phyloP scores from a whole-genome alignment of 352 stramenopile genomes.

The Phytophthora multivora region DNA sequence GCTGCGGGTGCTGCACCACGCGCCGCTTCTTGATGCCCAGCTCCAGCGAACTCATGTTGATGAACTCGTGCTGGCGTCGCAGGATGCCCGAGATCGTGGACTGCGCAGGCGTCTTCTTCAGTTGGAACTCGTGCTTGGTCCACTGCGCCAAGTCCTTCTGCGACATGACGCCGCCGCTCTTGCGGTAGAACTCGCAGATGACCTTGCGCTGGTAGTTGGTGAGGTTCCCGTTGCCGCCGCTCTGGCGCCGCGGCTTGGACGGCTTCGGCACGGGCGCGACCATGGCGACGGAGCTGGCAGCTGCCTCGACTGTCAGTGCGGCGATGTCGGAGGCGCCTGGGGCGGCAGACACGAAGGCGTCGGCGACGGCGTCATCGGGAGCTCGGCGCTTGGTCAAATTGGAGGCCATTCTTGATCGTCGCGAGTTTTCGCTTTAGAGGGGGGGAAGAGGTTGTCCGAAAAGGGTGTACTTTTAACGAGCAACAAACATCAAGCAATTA shows the following conservation, averaged over 20 bases:
- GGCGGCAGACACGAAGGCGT: background rate
- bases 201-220: constrained; percentile 87
- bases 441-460: background rate
- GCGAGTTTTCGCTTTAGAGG: background rate
- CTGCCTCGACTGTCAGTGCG: background rate
- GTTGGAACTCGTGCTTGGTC: constrained; percentile 86
- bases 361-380: background rate
- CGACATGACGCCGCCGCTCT: constrained; percentile 80
- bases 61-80: constrained; percentile 82
- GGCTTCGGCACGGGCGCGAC: background rate
- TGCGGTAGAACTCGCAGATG: constrained; percentile 86
- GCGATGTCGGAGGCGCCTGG: background rate
- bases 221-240: constrained; percentile 72
- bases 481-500: background rate
- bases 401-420: constrained; percentile 6
- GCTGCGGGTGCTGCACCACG: constrained; percentile 78
- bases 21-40: constrained; percentile 84
- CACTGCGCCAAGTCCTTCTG: constrained; percentile 88
- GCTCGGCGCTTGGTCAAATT: constrained; percentile 18
- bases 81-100: constrained; percentile 87
- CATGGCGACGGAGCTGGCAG: background rate
- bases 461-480: background rate
- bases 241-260: constrained; percentile 19
- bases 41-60: constrained; percentile 84
- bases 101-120: constrained; percentile 84